Conservation (phyloP, 1,139 yeast species). For the Kurtzmaniella quercitrusa region DNA sequence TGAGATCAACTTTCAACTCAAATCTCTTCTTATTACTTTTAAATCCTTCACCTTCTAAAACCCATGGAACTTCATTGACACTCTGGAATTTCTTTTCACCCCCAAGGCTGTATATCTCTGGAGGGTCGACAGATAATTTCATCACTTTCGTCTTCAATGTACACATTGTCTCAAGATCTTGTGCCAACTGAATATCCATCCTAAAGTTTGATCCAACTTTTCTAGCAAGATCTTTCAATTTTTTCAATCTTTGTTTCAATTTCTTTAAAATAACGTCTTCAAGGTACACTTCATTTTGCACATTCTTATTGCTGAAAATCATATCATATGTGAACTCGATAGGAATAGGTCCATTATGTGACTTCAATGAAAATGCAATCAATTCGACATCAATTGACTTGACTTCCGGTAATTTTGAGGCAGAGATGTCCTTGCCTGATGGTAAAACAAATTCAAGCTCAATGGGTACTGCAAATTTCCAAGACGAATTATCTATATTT, state of each 20-base stretch:
- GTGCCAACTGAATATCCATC: slow-evolving; percentile 26
- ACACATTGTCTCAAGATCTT: slow-evolving; percentile 30
- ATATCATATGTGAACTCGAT: slow-evolving; percentile 39
- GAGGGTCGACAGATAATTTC: slow-evolving; percentile 19
- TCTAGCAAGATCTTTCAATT: slow-evolving; percentile 8
- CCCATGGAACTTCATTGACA: neutral
- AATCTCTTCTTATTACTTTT: slow-evolving; percentile 2
- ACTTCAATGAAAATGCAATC: slow-evolving; percentile 31
- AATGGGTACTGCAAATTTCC: slow-evolving; percentile 7
- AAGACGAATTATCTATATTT: slow-evolving; percentile 4
- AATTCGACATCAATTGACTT: slow-evolving; percentile 32
- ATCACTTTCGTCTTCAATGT: slow-evolving; percentile 25
- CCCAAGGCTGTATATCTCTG: slow-evolving; percentile 6
- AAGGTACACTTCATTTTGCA: slow-evolving; percentile 21
- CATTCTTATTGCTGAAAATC: slow-evolving; percentile 26
- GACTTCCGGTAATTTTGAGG: slow-evolving; percentile 21
- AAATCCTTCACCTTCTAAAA: slow-evolving; percentile 1
- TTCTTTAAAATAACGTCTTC: slow-evolving; percentile 15
- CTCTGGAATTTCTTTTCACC: neutral
- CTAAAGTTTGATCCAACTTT: slow-evolving; percentile 24
- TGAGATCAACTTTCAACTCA: slow-evolving; percentile 4
- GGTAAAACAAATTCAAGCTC: slow-evolving; percentile 9
- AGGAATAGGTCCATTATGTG: slow-evolving; percentile 35
- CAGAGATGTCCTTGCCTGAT: slow-evolving; percentile 13
- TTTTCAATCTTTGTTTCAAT: neutral